Conservation (phyloP, 176 grass and related monocot species). For the Eleusine indica region DNA sequence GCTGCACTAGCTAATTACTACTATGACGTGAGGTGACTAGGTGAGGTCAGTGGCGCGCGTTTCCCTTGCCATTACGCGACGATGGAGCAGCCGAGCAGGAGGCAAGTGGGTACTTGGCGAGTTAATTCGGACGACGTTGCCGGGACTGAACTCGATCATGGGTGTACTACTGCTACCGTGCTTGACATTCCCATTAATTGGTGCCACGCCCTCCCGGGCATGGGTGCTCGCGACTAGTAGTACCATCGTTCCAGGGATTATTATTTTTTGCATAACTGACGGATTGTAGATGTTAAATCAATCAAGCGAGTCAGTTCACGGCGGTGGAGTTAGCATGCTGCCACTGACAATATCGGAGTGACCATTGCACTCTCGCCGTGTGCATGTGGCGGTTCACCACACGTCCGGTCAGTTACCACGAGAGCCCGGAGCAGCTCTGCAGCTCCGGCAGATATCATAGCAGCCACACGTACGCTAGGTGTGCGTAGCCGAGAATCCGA, state of each 20-base stretch:
- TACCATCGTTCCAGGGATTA: neutral
- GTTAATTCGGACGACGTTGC: neutral
- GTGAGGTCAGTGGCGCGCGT: too few relatives aligned
- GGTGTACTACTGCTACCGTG: neutral
- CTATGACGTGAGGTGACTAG: too few relatives aligned
- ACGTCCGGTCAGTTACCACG: neutral
- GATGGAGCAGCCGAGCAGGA: too few relatives aligned
- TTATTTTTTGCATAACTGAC: too few relatives aligned
- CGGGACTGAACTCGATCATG: neutral
- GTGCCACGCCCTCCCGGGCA: neutral
- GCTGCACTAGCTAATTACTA: too few relatives aligned
- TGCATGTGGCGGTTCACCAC: neutral
- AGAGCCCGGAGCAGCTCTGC: neutral
- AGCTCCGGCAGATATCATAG: too few relatives aligned
- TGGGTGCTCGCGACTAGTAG: neutral
- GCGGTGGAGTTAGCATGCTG: neutral
- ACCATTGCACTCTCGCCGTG: neutral
- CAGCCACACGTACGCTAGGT: too few relatives aligned
- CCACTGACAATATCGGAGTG: neutral
- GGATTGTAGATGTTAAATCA: neutral
- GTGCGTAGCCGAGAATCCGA: neutral
- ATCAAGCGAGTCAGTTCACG: neutral
- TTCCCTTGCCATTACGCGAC: neutral
- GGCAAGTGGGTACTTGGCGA: neutral
- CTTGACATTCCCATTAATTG: neutral